A percentile compares a stretch with the other conserved stretches of the same genome.
Evolutionary conservation across 257 asterid genomes (phyloP).

Genomic region (Misopates orontium): DNA sequence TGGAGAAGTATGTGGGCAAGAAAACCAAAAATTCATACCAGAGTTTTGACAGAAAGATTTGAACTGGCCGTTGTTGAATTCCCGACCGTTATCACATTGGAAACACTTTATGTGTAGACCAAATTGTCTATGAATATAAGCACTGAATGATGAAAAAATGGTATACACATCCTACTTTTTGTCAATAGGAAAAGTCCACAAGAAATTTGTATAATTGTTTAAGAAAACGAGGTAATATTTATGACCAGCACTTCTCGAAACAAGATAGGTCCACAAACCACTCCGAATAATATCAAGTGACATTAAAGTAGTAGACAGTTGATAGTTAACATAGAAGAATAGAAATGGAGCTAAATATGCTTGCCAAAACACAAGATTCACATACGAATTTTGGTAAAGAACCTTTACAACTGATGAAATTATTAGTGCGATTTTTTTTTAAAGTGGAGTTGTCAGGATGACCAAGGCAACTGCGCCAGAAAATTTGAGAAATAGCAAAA

Average conservation of each 20-base stretch:
- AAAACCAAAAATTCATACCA: neutral
- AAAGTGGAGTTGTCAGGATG: no score
- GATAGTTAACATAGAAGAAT: neutral
- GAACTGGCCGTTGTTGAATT: neutral
- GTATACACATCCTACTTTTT: no score
- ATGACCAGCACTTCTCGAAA: neutral
- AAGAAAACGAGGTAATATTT: neutral
- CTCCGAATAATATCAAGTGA: neutral
- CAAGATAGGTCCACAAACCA: neutral
- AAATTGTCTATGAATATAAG: neutral
- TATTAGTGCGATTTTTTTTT: neutral
- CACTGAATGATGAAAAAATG: neutral
- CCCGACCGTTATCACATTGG: neutral
- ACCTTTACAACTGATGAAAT: neutral
- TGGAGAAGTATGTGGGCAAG: slow-evolving; percentile 15
- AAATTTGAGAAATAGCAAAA: neutral
- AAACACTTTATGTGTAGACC: neutral
- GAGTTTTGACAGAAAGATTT: neutral
- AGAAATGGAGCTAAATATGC: neutral
- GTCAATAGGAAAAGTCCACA: neutral
- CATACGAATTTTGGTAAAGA: neutral
- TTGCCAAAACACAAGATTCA: neutral
- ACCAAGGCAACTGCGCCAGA: neutral
- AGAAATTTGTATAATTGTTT: no score
- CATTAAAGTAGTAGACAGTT: neutral